Conservation (phyloP, 305 asterid genomes). For the Fraxinus nigra region DNA sequence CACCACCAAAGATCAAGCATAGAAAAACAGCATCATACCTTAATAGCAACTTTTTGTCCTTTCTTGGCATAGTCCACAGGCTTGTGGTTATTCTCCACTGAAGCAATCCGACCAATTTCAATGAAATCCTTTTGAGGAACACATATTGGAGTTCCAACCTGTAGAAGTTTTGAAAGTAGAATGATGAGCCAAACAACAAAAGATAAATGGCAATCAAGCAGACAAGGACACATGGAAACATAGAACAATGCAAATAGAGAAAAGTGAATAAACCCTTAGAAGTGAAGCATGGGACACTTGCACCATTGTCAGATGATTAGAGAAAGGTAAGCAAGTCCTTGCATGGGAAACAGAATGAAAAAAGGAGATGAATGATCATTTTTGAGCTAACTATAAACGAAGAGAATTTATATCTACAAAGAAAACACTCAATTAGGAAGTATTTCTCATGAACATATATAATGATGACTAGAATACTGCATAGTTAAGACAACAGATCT, state of each 20-base stretch:
- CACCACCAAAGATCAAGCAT: neutral
- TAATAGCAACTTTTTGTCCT: conserved; percentile 92
- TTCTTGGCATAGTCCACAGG: conserved; percentile 91
- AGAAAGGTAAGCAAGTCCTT: neutral
- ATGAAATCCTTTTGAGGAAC: conserved; percentile 78
- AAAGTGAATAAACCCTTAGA: neutral
- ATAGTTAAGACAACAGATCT: neutral
- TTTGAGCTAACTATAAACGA: neutral
- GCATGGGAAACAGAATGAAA: neutral
- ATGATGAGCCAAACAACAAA: conserved; percentile 9
- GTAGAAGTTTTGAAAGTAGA: conserved; percentile 5
- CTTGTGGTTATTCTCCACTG: conserved; percentile 88
- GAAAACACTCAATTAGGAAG: neutral
- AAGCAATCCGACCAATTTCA: conserved; percentile 85
- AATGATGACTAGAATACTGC: neutral
- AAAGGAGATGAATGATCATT: neutral
- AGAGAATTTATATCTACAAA: neutral
- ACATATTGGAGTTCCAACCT: conserved; percentile 95
- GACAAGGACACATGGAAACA: neutral
- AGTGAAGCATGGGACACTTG: neutral
- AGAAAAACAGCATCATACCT: conserved; percentile 53
- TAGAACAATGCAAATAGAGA: neutral
- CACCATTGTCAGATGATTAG: neutral
- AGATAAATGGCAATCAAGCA: neutral
- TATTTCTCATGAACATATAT: neutral